These are phyloP conservation scores for Boletus smithii DNA, from an alignment of 1,284 basidiomycete species.

Conservation along the genomic window DNA sequence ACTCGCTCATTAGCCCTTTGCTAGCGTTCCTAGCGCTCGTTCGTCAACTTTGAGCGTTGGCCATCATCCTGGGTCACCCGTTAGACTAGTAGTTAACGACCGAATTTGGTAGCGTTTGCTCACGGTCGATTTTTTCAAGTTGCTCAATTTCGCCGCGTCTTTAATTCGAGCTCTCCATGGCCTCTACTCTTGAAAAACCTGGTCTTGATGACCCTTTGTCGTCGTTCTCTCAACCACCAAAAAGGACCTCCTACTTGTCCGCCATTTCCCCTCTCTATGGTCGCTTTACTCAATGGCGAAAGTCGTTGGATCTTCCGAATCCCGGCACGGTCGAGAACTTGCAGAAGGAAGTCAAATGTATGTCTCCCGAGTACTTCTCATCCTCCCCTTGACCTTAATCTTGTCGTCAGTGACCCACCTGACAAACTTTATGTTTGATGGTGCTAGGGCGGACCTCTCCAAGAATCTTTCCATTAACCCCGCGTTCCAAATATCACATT, in stretches of 20 bases:
- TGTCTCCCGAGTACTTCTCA: conserved; percentile 23
- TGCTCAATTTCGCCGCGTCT: conserved; percentile 16
- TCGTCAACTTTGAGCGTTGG: too few relatives aligned
- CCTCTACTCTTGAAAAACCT: conserved; percentile 39
- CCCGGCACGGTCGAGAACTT: conserved; percentile 90
- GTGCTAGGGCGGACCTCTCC: conserved; percentile 91
- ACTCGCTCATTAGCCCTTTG: too few relatives aligned
- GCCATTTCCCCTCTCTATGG: conserved; percentile 58
- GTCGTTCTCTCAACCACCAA: conserved; percentile 25
- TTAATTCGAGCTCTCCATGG: conserved; percentile 38
- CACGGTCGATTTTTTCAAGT: conserved; percentile 37
- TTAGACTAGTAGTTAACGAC: too few relatives aligned
- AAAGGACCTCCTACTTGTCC: conserved; percentile 29
- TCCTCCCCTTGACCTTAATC: conserved; percentile 13
- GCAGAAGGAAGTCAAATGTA: conserved; percentile 87
- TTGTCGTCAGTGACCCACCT: conserved; percentile 73
- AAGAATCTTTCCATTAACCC: conserved; percentile 93
- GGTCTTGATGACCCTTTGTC: conserved; percentile 32
- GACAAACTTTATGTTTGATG: conserved; percentile 96
- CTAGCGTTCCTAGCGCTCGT: too few relatives aligned
- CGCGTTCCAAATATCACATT: conserved; percentile 97
- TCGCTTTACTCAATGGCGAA: conserved; percentile 77
- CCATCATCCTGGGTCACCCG: too few relatives aligned
- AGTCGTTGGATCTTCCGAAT: conserved; percentile 75
- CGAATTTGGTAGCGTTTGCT: conserved; percentile 27